Percentiles rank a stretch among this genome's conserved stretches.
Evolutionary conservation across 768 basidiomycete species (phyloP).

Genomic region (Russula compacta): DNA sequence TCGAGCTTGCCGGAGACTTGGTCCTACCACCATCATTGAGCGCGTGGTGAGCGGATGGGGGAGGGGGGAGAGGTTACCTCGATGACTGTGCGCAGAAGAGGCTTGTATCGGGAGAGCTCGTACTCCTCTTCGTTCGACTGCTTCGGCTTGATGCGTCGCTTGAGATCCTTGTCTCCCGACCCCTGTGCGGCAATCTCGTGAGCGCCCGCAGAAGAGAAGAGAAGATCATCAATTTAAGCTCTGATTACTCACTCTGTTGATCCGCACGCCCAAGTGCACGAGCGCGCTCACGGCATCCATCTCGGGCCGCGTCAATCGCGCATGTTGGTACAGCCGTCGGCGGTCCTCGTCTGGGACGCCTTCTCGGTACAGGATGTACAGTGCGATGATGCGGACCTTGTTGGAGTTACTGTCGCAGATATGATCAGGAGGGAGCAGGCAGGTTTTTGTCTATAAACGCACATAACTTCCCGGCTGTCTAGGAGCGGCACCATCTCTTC

Average conservation of each 20-base stretch:
- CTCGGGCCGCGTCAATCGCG: constrained; percentile 74
- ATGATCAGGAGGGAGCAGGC: constrained; percentile 6
- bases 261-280: constrained; percentile 69
- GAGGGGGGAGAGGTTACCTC: constrained; percentile 46
- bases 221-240: background rate
- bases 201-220: background rate
- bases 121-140: constrained; percentile 80
- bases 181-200: constrained; percentile 36
- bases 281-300: constrained; percentile 92
- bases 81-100: constrained; percentile 67
- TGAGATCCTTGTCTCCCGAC: constrained; percentile 66
- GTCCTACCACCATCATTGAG: constrained; percentile 44
- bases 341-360: constrained; percentile 99
- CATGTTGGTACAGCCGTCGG: constrained; percentile 90
- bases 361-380: constrained; percentile 91
- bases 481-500: constrained; percentile 98
- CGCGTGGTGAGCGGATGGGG: background rate
- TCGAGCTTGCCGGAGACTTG: constrained; percentile 75
- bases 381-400: constrained; percentile 93
- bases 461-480: constrained; percentile 81
- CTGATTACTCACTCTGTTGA: constrained; percentile 58
- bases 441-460: constrained; percentile 12
- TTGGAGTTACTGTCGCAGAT: constrained; percentile 55
- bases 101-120: constrained; percentile 90
- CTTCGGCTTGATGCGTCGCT: constrained; percentile 77